Base-by-base conservation (phyloP, 2,329 filamentous ascomycete genomes). In the Myriosclerotinia scirpicola region DNA sequence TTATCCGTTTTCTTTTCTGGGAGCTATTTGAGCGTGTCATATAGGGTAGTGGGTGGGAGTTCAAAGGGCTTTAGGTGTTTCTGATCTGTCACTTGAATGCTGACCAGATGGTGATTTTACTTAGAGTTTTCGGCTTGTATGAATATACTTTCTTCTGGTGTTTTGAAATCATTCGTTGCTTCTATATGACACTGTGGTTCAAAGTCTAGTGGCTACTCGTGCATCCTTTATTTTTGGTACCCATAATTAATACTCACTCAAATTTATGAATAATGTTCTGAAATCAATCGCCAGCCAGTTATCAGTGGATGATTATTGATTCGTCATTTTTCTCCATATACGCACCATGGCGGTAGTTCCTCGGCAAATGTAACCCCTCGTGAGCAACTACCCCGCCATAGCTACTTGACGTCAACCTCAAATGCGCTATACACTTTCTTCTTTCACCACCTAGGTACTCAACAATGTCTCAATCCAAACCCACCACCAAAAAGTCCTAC, bases 401-500 rank as follows among this genome's bases (percentile, higher is more conserved):
- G 8, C 46, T 50, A 50, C 17, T 26, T 26, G 1, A 26, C n/a
- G 5, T 26, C 48, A 50, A 26, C 48, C 22, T 22, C 22, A 26
- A 50, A 50, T 50, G 12, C n/a, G n/a, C 11, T n/a, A 22, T 50
- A 50, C 17, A 50, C n/a, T 22, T 14, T 5, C 22, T 6, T 52
- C 36, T 15, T n/a, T 55, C 53, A 55, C 8, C 38, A 52, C 15
- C n/a, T n/a, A n/a, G n/a, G 15, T 52, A 30, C 12, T 52, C 14
- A 48, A 34, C 36, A 15, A 62, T 62, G 59, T 38, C 46, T 38
- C 50, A 30, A 52, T 12, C 5, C 4, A 15, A 17, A 2, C 5
- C 22, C 6, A 30, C 8, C 5, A 30, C 20, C 12, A 40, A 12
- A 17, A 62, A 53, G 12, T 38, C 46, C 9, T 84, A 84, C 74